phyloP scores from a whole-genome alignment of 2,329 filamentous ascomycete species.

The Boeremia lycopersici region DNA sequence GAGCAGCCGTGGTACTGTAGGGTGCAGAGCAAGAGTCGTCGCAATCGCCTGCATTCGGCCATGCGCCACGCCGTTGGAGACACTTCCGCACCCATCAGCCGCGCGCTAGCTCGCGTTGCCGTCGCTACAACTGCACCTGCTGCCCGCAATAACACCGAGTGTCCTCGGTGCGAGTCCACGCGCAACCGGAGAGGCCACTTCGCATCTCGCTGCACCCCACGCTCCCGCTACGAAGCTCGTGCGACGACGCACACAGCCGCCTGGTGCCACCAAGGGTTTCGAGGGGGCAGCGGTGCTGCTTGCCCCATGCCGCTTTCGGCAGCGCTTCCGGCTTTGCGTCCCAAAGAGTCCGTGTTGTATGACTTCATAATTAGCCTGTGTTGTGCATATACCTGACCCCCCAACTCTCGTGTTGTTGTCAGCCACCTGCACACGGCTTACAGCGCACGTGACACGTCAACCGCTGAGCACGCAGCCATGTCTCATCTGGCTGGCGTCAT shows the following conservation, averaged over 20 bases:
- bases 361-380: too few relatives aligned
- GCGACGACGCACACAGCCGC: not conserved
- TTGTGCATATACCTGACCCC: too few relatives aligned
- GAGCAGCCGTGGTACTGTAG: not conserved
- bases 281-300: not conserved
- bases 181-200: slow-evolving; percentile 3
- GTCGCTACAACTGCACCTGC: slow-evolving; percentile 8
- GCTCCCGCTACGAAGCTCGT: not conserved
- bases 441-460: too few relatives aligned
- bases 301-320: slow-evolving; percentile 1
- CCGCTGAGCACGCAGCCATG: too few relatives aligned
- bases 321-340: not conserved
- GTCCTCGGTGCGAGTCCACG: not conserved
- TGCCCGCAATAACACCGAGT: not conserved
- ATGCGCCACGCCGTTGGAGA: slow-evolving; percentile 10
- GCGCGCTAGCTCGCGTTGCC: slow-evolving; percentile 5
- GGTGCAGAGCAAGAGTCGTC: not conserved
- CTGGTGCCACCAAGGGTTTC: slow-evolving; percentile 1
- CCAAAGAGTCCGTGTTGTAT: not conserved
- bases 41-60: slow-evolving; percentile 7
- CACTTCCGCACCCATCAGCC: slow-evolving; percentile 1
- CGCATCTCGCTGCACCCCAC: not conserved
- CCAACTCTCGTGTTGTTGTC: too few relatives aligned
- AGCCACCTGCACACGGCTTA: too few relatives aligned
- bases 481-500: too few relatives aligned